Evolutionary conservation across 306 rosid species (phyloP), one percentile per base, ranked within the genome.

Genomic region (Delonix regia): DNA sequence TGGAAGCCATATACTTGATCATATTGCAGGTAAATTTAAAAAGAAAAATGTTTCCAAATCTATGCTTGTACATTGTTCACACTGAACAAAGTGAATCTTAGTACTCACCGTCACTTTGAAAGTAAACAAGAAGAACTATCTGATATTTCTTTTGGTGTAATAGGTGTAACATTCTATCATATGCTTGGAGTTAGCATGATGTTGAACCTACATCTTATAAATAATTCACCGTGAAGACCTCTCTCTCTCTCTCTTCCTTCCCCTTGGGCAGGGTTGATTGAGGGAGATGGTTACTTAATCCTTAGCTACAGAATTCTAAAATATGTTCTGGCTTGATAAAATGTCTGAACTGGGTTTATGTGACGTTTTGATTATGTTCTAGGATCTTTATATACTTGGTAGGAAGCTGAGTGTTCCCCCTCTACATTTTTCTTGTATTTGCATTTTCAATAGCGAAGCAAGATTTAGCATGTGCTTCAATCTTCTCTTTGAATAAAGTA

Each of bases 1-100:
- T 94, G 85, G 99, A 94, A 84, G 93, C 99, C 51, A 86, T 92
- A 85, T 94, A 94, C 85, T 86, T 92, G 92, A 92, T 94, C 75
- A 41, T 74, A 18, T 86, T 94, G 79, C 97, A 89, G 95, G 99
- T 92, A 68, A 79, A 52, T 68, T 71, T 44, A 22, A 34, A 62
- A n/a, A 0, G 47, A 39, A 48, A 12, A 18, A 21, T 30, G 60
- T 73, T 52, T 62, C 36, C 60, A 33, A 72, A 56, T 70, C 9
- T 71, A 44, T 71, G 62, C 45, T n/a, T 47, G 38, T 9, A n/a
- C 9, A 47, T 19, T 60, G 6, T 24, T 3, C 9, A 21, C 59
- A 52, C 30, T 63, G 16, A 61, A 69, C 45, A 34, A n/a, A 21
- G 7, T 75, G 71, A 62, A 69, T 16, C 24, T 34, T 36, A n/a